Base-by-base conservation (phyloP, 2,329 filamentous ascomycete species). In the Dothidotthia symphoricarpi region DNA sequence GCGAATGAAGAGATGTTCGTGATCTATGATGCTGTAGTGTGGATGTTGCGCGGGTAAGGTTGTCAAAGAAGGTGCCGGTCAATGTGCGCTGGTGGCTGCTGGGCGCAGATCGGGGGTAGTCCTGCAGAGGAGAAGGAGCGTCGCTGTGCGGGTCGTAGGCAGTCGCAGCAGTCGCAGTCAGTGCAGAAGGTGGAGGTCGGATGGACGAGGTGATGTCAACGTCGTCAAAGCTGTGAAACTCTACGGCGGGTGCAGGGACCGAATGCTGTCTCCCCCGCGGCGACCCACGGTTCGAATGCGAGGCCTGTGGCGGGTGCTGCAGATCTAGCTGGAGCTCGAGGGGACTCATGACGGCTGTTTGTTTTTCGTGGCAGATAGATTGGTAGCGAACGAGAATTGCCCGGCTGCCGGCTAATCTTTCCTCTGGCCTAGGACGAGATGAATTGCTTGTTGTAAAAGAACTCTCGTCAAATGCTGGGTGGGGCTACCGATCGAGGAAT, bases 21-120 rank as follows among this genome's bases (percentile, higher is more conserved):
- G 64, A 63, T 56, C 56, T 64, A 61, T 66, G 64, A 39, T 67
- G 61, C 31, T 65, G 63, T 31, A 67, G 34, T 15, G 63, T 63
- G 7, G 58, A 58, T 31, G 64, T 57, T 28, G 66, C 64, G 34
- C 58, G 55, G 43, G 53, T 61, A 39, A 67, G 43, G 46, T 66
- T 67, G 54, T 66, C 57, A 37, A 68, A 53, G 35, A 68, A 55
- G 1, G 64, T 62, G 37, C 58, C 59, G 6, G 64, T 68, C 41
- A 67, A 33, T 1, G 59, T 60, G 12, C 62, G 54, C 41, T 64
- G 58, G 46, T 66, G 65, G 36, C 44, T 51, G 36, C 38, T 49
- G 16, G 43, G 51, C 31, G 47, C 32, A 22, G 54, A 30, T 7
- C 51, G 34, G 10, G 48, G 41, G 43, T 57, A 59, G 37, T 58